phyloP scores from a whole-genome alignment of 2,329 filamentous ascomycete genomes.

The Penicillium brevicompactum region DNA sequence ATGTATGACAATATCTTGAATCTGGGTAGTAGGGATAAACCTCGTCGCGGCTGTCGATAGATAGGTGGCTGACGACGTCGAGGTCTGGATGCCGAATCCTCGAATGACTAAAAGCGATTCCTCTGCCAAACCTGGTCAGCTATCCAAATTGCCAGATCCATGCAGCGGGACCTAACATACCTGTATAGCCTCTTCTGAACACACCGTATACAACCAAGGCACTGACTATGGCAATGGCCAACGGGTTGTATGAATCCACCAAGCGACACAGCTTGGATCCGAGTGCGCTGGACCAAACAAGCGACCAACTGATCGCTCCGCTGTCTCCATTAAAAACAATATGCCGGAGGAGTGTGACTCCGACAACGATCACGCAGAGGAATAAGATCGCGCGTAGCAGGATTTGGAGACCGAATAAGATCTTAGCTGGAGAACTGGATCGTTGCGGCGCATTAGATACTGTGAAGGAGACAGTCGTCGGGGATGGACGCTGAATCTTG shows the following conservation, averaged over 20 bases:
- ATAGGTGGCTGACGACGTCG: slow-evolving; percentile 69
- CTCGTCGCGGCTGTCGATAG: slow-evolving; percentile 64
- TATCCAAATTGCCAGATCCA: neutral
- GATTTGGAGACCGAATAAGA: slow-evolving; percentile 48
- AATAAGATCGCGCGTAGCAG: slow-evolving; percentile 49
- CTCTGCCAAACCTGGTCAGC: slow-evolving; percentile 52
- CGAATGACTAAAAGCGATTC: slow-evolving; percentile 88
- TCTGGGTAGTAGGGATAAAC: slow-evolving; percentile 87
- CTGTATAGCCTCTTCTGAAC: slow-evolving; percentile 53
- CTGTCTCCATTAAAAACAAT: slow-evolving; percentile 30
- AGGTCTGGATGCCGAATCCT: slow-evolving; percentile 88
- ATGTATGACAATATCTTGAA: slow-evolving; percentile 91
- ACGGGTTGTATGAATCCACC: slow-evolving; percentile 45
- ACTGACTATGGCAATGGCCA: slow-evolving; percentile 43
- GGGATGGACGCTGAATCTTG: slow-evolving; percentile 61
- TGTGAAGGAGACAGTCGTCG: slow-evolving; percentile 89
- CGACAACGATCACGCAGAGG: slow-evolving; percentile 41
- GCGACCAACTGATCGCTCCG: slow-evolving; percentile 30
- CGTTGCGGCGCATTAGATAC: slow-evolving; percentile 74
- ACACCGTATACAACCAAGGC: slow-evolving; percentile 47
- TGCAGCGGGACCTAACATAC: slow-evolving; percentile 32
- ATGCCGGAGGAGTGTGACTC: slow-evolving; percentile 36
- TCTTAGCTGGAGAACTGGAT: slow-evolving; percentile 48
- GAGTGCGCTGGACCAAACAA: slow-evolving; percentile 36
- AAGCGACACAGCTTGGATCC: slow-evolving; percentile 37